Evolutionary conservation across 75 land plant genomes (phyloP).

Genomic region (Chamaecyparis obtusa): DNA sequence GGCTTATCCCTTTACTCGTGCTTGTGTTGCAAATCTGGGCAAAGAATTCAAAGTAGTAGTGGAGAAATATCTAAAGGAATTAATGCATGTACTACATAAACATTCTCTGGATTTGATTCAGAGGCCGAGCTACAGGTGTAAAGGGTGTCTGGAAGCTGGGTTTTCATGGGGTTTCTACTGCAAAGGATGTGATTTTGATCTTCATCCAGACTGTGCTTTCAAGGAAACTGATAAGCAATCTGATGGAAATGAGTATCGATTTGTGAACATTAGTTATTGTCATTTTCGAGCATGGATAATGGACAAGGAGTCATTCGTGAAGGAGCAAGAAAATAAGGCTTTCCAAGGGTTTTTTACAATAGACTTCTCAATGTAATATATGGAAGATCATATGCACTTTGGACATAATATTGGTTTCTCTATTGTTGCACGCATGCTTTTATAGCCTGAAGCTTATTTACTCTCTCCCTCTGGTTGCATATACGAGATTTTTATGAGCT

Average conservation of each 20-base stretch:
- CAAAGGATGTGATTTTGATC: neutral
- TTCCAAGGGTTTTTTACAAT: neutral
- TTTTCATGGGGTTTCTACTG: slow-evolving; percentile 41
- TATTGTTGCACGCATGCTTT: no score
- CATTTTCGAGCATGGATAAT: no score
- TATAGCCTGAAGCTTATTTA: no score
- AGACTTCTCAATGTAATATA: neutral
- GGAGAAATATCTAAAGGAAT: no score
- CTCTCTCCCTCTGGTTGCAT: no score
- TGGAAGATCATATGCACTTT: neutral
- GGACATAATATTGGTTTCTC: neutral
- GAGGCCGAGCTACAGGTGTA: slow-evolving; percentile 29
- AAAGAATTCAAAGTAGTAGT: neutral
- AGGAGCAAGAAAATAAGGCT: neutral
- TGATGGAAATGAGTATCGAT: no score
- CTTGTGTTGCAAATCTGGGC: slow-evolving; percentile 27
- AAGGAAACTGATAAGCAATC: no score
- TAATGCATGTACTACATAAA: slow-evolving; percentile 12
- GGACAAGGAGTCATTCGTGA: neutral
- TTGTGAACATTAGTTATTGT: no score
- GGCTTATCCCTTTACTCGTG: slow-evolving; percentile 63
- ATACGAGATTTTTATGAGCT: neutral
- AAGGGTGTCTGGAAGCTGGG: slow-evolving; percentile 27
- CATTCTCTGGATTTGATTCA: slow-evolving; percentile 27
- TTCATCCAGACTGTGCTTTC: no score